A percentile compares a stretch with the other conserved stretches of the same genome.
These are phyloP conservation scores for Scheffersomyces titani DNA, from an alignment of 1,139 yeast species.

Conservation along the genomic window DNA sequence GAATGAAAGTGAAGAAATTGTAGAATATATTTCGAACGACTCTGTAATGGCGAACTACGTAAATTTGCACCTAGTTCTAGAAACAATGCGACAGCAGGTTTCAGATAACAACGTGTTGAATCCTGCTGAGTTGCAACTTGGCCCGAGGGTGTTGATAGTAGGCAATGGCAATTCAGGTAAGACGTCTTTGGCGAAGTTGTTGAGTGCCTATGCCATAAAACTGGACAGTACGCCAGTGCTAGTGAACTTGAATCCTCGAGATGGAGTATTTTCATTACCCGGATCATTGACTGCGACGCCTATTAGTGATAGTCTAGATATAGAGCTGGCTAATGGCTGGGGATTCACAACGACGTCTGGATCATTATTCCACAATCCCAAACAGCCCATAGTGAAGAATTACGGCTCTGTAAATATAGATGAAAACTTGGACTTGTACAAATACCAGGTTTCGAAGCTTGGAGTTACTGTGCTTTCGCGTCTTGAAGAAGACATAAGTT, in stretches of 20 bases:
- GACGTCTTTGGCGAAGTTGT: conserved; percentile 67
- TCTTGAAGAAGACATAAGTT: conserved; percentile 53
- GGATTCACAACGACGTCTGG: conserved; percentile 91
- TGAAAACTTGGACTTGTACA: conserved; percentile 64
- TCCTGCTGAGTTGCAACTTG: conserved; percentile 20
- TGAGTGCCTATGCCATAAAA: conserved; percentile 76
- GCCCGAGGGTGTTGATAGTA: conserved; percentile 71
- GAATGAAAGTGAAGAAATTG: conserved; percentile 33
- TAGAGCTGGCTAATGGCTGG: conserved; percentile 71
- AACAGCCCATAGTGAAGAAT: conserved; percentile 81
- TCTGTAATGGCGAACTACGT: conserved; percentile 63
- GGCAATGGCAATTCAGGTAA: conserved; percentile 82
- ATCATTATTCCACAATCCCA: conserved; percentile 76
- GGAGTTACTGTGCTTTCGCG: conserved; percentile 62
- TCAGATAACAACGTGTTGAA: conserved; percentile 25
- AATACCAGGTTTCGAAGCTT: conserved; percentile 54
- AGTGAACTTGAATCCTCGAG: conserved; percentile 82
- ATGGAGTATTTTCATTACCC: conserved; percentile 78
- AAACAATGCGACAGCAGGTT: conserved; percentile 51
- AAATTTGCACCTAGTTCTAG: conserved; percentile 77
- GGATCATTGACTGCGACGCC: conserved; percentile 88
- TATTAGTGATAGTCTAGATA: conserved; percentile 75
- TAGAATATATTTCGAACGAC: conserved; percentile 72
- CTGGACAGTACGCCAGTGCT: conserved; percentile 63
- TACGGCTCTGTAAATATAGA: conserved; percentile 68